phyloP scores from a whole-genome alignment of 148 eudicot genomes.

The Drosera capensis region DNA sequence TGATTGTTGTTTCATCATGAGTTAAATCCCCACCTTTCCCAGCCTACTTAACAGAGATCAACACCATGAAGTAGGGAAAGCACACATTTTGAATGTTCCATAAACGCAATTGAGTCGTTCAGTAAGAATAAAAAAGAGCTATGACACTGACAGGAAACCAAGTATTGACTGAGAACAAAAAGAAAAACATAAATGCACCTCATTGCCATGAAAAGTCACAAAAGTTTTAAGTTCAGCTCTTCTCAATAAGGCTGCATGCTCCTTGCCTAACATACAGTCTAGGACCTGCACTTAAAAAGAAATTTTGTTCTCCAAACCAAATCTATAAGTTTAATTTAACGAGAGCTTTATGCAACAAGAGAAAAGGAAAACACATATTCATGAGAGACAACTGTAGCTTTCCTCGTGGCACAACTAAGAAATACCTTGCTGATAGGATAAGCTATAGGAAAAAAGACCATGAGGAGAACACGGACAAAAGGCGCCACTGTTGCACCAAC shows the following conservation, averaged over 20 bases:
- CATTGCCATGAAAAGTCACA: conserved; percentile 92
- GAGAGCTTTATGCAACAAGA: not conserved
- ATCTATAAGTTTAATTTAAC: too few species aligned
- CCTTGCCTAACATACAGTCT: conserved; percentile 94
- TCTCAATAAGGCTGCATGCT: conserved; percentile 66
- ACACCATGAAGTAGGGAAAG: too few species aligned
- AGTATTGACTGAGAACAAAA: not conserved
- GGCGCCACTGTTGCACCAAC: conserved; percentile 92
- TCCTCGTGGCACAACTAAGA: not conserved
- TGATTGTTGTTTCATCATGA: conserved; percentile 65
- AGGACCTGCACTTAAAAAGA: conserved; percentile 32
- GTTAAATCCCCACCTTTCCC: conserved; percentile 84
- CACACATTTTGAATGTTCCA: too few species aligned
- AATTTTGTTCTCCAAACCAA: not conserved
- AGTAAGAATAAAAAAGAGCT: not conserved
- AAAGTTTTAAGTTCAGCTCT: conserved; percentile 94
- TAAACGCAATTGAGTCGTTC: too few species aligned
- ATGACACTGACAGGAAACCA: not conserved
- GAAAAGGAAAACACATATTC: not conserved
- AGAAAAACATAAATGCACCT: conserved; percentile 26
- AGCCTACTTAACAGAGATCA: too few species aligned
- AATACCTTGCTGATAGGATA: conserved; percentile 95
- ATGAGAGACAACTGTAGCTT: not conserved
- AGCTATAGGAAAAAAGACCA: conserved; percentile 67
- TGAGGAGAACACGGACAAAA: conserved; percentile 63